Evolutionary conservation across 2,329 filamentous ascomycete genomes (phyloP).

Genomic region (Fusarium austroafricanum): DNA sequence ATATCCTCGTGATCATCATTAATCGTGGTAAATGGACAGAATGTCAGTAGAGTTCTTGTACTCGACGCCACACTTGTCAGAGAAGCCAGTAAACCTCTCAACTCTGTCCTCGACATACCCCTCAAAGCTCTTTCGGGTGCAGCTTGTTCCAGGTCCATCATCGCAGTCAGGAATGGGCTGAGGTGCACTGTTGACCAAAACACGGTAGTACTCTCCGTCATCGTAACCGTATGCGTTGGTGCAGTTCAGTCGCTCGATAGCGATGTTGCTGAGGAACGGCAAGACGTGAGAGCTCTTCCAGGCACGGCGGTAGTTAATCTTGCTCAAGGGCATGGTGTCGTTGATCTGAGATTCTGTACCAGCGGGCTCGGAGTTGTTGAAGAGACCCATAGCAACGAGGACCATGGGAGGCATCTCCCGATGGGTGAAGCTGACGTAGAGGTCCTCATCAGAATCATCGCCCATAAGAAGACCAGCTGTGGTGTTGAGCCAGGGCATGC

Average conservation of each 20-base stretch:
- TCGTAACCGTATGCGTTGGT: conserved; percentile 62
- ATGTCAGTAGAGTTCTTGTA: conserved; percentile 40
- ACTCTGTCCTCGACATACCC: conserved; percentile 33
- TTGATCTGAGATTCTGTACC: conserved; percentile 62
- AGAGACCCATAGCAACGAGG: conserved; percentile 74
- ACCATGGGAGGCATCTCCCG: conserved; percentile 75
- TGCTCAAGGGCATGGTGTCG: conserved; percentile 71
- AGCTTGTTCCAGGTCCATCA: conserved; percentile 40
- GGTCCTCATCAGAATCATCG: conserved; percentile 59
- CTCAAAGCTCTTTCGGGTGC: conserved; percentile 33
- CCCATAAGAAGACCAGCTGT: conserved; percentile 63
- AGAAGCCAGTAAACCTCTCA: conserved; percentile 37
- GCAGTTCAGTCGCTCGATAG: conserved; percentile 73
- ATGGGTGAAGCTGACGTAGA: conserved; percentile 77
- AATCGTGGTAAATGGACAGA: conserved; percentile 38
- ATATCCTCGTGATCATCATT: conserved; percentile 1
- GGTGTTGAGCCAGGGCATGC: conserved; percentile 75
- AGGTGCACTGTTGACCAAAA: conserved; percentile 41
- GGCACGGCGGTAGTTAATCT: conserved; percentile 70
- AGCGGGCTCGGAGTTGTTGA: conserved; percentile 73
- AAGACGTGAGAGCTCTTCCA: conserved; percentile 73
- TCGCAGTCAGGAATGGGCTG: conserved; percentile 33
- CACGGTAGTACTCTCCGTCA: conserved; percentile 42
- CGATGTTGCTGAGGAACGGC: conserved; percentile 74
- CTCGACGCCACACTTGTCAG: conserved; percentile 39